Evolutionary conservation across 306 rosid genomes (phyloP), one percentile per base, ranked within the genome.

Genomic region (Canavalia gladiata): DNA sequence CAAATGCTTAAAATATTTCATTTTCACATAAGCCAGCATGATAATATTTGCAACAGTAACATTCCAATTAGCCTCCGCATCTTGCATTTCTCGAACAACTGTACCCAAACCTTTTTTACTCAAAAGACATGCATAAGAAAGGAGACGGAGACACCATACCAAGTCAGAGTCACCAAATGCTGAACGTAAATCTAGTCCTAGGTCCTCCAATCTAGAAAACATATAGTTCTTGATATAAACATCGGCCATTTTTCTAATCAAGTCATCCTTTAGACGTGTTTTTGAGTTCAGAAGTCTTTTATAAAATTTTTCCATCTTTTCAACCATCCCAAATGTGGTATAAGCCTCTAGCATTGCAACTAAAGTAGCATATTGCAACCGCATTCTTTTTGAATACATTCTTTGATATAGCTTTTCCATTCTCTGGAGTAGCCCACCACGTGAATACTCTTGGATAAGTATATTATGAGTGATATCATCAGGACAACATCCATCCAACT

Each of bases 291-390:
- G 8, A 56, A 88, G 69, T 74, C 81, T 91, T 57, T 58, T 49
- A 68, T 88, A 93, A 73, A 87, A 63, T 41, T 64, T 86, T 66
- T 93, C 93, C 96, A 93, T 93, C 92, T 91, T 91, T 45, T 80
- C 87, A 79, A 93, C 70, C 63, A 93, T 84, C 75, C 89, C 90
- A 78, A 88, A 91, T 86, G 82, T 90, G 25, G 89, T 84, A 76
- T 93, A 93, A 86, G 88, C 89, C 83, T 91, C 91, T 5, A 91
- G 86, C 94, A 93, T 90, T 6, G 89, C 90, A 80, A 90, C 80
- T 70, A 88, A 80, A 31, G 91, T 91, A 56, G 91, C 82, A 64
- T 92, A 78, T 55, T 88, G 90, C 69, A 93, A 75, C 33, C n/a
- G 59, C 93, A 87, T 90, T 85, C 87, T 64, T 73, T 87, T 90